phyloP scores from a whole-genome alignment of 139 green algal species.

The Chlamydomonas urium region DNA sequence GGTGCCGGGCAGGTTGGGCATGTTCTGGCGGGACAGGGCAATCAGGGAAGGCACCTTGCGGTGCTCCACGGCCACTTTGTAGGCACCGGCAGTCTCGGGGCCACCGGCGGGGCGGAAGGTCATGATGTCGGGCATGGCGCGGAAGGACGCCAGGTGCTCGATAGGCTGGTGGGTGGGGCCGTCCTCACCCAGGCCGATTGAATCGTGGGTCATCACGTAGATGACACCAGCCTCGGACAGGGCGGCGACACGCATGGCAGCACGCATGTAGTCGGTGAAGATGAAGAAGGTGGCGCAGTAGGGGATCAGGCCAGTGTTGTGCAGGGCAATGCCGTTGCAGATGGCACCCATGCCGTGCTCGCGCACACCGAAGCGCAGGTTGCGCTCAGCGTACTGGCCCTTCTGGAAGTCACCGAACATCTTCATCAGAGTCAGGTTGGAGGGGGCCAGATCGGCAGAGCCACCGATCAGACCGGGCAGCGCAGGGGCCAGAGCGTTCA shows the following conservation, averaged over 20 bases:
- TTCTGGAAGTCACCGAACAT: constrained; percentile 98
- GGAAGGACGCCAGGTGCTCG: constrained; percentile 97
- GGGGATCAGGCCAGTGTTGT: constrained; percentile 87
- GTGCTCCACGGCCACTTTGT: constrained; percentile 83
- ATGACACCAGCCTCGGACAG: constrained; percentile 85
- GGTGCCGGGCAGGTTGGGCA: constrained; percentile 87
- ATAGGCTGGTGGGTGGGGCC: constrained; percentile 98
- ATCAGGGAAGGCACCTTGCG: constrained; percentile 79
- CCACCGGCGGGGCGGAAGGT: constrained; percentile 91
- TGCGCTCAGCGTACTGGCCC: constrained; percentile 86
- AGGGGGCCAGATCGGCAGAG: constrained; percentile 94
- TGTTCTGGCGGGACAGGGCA: constrained; percentile 92
- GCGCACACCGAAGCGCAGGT: constrained; percentile 96
- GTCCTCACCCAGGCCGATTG: constrained; percentile 98
- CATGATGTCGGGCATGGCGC: constrained; percentile 97
- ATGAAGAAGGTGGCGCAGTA: constrained; percentile 99
- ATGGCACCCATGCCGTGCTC: constrained; percentile 99
- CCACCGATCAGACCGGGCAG: constrained; percentile 94
- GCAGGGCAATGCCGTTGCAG: constrained; percentile 89
- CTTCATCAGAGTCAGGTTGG: constrained; percentile 99
- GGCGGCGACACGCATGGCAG: constrained; percentile 91
- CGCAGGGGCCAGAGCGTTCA: constrained; percentile 88
- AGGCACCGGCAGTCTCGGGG: constrained; percentile 92
- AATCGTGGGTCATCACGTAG: constrained; percentile 99
- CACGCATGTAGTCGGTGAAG: constrained; percentile 99